Evolutionary conservation across 1,139 yeast species (phyloP), one percentile per base, ranked within the genome.

Genomic region (Entelexis sorbosivorans): DNA sequence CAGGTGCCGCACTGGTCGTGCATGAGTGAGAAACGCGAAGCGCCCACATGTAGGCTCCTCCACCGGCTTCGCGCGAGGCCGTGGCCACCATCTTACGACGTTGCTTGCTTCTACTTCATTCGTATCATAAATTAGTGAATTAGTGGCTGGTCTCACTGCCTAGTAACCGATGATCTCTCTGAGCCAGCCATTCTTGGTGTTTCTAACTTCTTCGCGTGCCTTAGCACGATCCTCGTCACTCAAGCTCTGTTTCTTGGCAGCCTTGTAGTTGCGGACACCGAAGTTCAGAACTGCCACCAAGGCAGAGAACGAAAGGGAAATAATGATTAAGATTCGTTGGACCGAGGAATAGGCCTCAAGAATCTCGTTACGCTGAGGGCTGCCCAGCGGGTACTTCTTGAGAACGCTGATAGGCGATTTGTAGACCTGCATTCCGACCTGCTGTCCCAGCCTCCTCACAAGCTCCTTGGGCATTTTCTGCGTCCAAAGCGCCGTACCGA

Each of bases 291-390:
- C 47, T 11, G 46, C 54, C n/a, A 24, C 14, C 9, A 51, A 13
- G 8, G 50, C 52, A 8, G 52, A 46, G 19, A 56, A 43, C 13
- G 58, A 40, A 10, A 55, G 31, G 7, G 55, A 39, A 7, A 45
- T 36, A 35, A 52, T 55, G 22, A 53, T 34, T 35, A 56, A 32
- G 28, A 52, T 29, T 11, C 54, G 50, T 66, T 82, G 89, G 46
- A 80, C 73, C 53, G 77, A 68, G 52, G 74, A 74, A 65, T 82
- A 82, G 3, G 85, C 76, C 43, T 65, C 66, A 11, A 78, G 82
- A 47, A 79, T 69, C 1, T 75, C 78, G 10, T 65, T 59, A 66
- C 88, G 75, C 58, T 73, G 77, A 8, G 80, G 75, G 1, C 81
- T 67, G 0, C 78, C 85, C 82, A 84, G 78, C 1, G 76, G 63